Base-by-base conservation (phyloP, 139 green algal genomes). In the Astrephomene gubernaculifera region DNA sequence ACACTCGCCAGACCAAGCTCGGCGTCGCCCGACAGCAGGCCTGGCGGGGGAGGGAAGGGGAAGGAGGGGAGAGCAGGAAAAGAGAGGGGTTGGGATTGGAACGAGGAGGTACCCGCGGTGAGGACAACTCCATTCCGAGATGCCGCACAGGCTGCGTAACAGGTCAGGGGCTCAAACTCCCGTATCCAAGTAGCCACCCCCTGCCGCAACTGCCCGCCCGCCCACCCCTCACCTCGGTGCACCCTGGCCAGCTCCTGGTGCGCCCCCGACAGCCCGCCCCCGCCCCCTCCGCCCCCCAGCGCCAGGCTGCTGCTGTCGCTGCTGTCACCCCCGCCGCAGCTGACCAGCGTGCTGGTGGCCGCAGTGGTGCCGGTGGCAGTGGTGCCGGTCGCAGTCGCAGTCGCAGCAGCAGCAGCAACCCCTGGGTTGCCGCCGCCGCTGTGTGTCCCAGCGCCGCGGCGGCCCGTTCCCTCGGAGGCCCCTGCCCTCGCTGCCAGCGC, bases 221-320 rank as follows among this genome's bases (percentile, higher is more conserved):
- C 35, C 65, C 25, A 39, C 49, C 1, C 4, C 72, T 53, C 53
- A 81, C 72, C 72, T 44, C 52, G 72, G 52, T 81, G 72, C 52
- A 69, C 29, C 33, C 52, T 35, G 14, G 52, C 14, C 49, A 81
- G 49, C 52, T 68, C 72, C 72, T 68, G 52, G 33, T 53, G 68
- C 17, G 72, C 72, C 52, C 69, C 72, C 49, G 49, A 52, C 72
- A 81, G 72, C 33, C 72, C 22, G 24, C 49, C 12, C 0, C 24
- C 14, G 19, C 52, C 44, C 4, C 43, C 25, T 17, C 41, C 68
- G 38, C 36, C 68, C 10, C 68, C 68, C 24, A 8, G 68, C 68
- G 17, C n/a, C 29, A 81, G 31, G 52, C 72, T 81, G 72, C 72
- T 69, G 52, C n/a, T 64, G 52, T 45, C 52, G 49, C 72, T 81